Percentiles rank a stretch among this genome's conserved stretches.
These are phyloP conservation scores for Poronia punctata DNA, from an alignment of 495 filamentous ascomycete genomes.

Conservation along the genomic window DNA sequence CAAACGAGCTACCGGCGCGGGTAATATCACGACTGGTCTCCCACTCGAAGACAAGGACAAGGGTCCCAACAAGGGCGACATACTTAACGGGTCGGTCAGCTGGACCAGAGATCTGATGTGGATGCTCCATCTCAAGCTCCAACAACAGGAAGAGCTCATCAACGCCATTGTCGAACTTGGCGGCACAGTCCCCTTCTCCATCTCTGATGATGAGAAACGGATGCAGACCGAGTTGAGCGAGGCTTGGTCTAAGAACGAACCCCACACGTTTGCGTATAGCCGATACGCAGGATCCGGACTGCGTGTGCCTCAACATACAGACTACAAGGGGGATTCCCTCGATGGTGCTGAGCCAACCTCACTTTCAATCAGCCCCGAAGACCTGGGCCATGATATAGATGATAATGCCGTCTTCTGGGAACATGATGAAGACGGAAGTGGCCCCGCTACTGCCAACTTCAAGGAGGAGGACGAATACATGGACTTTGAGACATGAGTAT, in stretches of 20 bases:
- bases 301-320: slow-evolving; percentile 87
- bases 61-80: slow-evolving; percentile 97
- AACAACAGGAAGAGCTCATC: slow-evolving; percentile 78
- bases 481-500: slow-evolving; percentile 44
- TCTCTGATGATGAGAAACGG: slow-evolving; percentile 85
- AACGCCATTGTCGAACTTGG: slow-evolving; percentile 65
- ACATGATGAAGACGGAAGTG: slow-evolving; percentile 56
- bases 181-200: slow-evolving; percentile 69
- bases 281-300: slow-evolving; percentile 77
- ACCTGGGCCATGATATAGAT: slow-evolving; percentile 46
- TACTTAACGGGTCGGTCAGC: slow-evolving; percentile 91
- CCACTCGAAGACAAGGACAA: slow-evolving; percentile 97
- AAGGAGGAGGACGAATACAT: slow-evolving; percentile 94
- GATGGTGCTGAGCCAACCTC: slow-evolving; percentile 35
- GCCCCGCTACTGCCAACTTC: slow-evolving; percentile 52
- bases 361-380: slow-evolving; percentile 59
- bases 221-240: slow-evolving; percentile 90
- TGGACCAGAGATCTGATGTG: slow-evolving; percentile 99
- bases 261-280: slow-evolving; percentile 68
- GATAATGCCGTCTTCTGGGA: slow-evolving; percentile 62
- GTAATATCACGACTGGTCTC: slow-evolving; percentile 84
- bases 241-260: slow-evolving; percentile 70
- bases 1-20: slow-evolving; percentile 65
- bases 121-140: slow-evolving; percentile 77
- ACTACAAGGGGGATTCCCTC: slow-evolving; percentile 73